Evolutionary conservation across 176 grass and related monocot genomes (phyloP), one percentile per base, ranked within the genome.

Genomic region (Musa itinerans): DNA sequence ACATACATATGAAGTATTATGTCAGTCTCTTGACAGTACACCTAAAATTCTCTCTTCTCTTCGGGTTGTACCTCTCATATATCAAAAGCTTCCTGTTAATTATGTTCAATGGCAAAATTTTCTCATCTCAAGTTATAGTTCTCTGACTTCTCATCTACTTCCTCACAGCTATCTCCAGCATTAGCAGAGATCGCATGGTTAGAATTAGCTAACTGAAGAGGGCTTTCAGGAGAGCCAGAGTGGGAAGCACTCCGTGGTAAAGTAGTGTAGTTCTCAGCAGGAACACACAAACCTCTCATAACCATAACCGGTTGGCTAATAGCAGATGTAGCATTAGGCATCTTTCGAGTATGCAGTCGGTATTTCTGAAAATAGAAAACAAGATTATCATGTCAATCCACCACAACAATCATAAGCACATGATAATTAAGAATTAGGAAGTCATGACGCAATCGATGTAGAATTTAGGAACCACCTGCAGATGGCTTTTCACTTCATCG

Each of bases 401-500:
- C 13, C 20, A 54, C 61, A 50, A 63, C 29, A 49, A 50, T 7
- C 4, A 73, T 73, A 9, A 43, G 34, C 10, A 78, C 59, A 57
- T 56, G 69, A 20, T 27, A 53, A 54, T 58, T 71, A 29, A 43
- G 2, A 82, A 7, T 52, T 54, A 43, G 1, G 52, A 64, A 16
- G 20, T 11, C 54, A 24, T 16, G 10, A 71, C 59, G 29, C 53
- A 71, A 63, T 21, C 8, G 43, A 63, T 63, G 20, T 53, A 56
- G 24, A 53, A 53, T 24, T 22, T 72, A 52, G 73, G 25, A 80
- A 48, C 29, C 50, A 94, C 96, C 89, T 99, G 96, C 79, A 99
- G 91, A 84, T 99, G 96, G 86, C 96, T 99, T 83, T 99, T 99
- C 76, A 99, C 96, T 89, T 99, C 96, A 72, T 99, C 96, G 54